phyloP scores from a whole-genome alignment of 106 monocot genomes.

The Dendrobium huoshanense region DNA sequence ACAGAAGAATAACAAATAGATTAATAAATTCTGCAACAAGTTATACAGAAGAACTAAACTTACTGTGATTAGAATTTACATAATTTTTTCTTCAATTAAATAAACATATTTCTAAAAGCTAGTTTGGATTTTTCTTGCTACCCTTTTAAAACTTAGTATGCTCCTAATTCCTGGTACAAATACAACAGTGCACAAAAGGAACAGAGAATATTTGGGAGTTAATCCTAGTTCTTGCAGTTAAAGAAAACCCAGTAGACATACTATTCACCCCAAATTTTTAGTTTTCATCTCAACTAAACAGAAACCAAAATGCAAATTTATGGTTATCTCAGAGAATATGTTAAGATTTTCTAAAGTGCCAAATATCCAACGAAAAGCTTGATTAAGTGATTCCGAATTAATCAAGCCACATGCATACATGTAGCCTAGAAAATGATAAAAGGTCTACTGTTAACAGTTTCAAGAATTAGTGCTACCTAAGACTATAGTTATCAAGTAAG shows the following conservation, averaged over 20 bases:
- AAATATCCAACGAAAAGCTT: neutral
- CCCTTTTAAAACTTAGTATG: slow-evolving; percentile 7
- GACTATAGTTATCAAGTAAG: neutral
- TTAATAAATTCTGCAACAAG: neutral
- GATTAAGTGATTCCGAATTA: neutral
- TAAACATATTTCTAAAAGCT: neutral
- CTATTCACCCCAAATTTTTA: neutral
- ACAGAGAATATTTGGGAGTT: neutral
- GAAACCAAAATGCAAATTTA: neutral
- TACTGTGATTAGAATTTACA: neutral
- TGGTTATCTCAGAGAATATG: neutral
- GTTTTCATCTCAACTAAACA: neutral
- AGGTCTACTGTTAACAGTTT: slow-evolving; percentile 5
- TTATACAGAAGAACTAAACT: slow-evolving; percentile 1
- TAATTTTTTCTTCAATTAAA: neutral
- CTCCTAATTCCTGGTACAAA: slow-evolving; percentile 12
- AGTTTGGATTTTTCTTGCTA: neutral
- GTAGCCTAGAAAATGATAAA: slow-evolving; percentile 10
- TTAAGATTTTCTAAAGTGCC: neutral
- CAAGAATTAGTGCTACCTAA: neutral
- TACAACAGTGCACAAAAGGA: neutral
- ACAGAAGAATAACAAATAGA: slow-evolving; percentile 4
- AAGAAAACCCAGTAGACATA: neutral
- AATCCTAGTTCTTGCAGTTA: neutral
- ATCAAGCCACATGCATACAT: neutral